Conservation (phyloP, 306 rosid species). For the Psophocarpus tetragonolobus region DNA sequence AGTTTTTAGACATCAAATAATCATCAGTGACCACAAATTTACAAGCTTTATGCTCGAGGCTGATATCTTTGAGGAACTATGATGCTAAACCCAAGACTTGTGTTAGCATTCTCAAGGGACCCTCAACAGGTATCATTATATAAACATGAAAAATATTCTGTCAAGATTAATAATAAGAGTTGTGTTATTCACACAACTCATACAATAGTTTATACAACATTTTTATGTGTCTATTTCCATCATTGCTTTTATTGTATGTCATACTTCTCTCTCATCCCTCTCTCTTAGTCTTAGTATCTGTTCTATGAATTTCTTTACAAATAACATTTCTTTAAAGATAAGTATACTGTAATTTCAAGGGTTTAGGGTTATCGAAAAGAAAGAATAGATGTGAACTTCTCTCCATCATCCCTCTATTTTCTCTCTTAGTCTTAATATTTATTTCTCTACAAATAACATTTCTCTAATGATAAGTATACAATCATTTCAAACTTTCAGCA, state of each 20-base stretch:
- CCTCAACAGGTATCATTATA: not conserved
- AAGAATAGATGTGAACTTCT: too few relatives aligned
- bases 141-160: not conserved
- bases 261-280: not conserved
- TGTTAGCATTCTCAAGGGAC: not conserved
- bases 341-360: not conserved
- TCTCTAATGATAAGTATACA: not conserved
- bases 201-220: too few relatives aligned
- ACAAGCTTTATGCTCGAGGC: not conserved
- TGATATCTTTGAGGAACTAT: not conserved
- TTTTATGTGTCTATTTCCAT: too few relatives aligned
- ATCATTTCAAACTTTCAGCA: not conserved
- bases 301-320: too few relatives aligned
- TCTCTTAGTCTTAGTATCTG: too few relatives aligned
- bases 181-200: not conserved
- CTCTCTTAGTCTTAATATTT: too few relatives aligned
- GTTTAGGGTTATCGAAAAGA: too few relatives aligned
- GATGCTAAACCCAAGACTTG: not conserved
- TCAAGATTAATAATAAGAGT: not conserved
- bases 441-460: too few relatives aligned
- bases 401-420: not conserved
- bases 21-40: not conserved
- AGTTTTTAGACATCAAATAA: not conserved
- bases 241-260: not conserved
- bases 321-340: too few relatives aligned